Evolutionary conservation across 2,329 filamentous ascomycete genomes (phyloP).

Genomic region (Aspergillus sergii): DNA sequence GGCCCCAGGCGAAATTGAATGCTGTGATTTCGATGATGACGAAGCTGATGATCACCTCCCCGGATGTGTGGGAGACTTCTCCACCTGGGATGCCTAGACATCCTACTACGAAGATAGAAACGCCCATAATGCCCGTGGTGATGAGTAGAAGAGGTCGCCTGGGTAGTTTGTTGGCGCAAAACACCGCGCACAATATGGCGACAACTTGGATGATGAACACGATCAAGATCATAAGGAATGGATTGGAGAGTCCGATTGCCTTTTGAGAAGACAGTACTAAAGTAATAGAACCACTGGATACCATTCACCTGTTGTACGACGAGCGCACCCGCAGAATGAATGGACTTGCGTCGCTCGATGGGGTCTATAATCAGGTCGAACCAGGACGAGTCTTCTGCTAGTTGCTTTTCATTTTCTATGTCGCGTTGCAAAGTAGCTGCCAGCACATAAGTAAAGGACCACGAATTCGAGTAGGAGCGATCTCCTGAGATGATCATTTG

Average conservation of each 20-base stretch:
- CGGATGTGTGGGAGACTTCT: background rate
- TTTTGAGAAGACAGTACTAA: constrained; percentile 7
- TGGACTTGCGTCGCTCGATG: constrained; percentile 2
- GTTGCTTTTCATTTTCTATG: background rate
- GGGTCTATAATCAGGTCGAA: background rate
- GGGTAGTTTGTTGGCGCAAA: constrained; percentile 3
- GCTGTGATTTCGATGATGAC: constrained; percentile 4
- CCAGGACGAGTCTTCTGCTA: background rate
- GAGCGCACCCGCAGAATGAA: background rate
- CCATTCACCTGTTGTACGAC: constrained; percentile 4
- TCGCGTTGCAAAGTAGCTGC: background rate
- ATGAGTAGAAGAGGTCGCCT: background rate
- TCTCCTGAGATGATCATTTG: background rate
- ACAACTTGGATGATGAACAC: constrained; percentile 6
- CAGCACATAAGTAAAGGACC: background rate
- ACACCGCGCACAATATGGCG: background rate
- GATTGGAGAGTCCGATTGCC: background rate
- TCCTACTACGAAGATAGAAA: constrained; percentile 5
- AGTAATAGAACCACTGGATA: constrained; percentile 4
- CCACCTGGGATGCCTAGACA: background rate
- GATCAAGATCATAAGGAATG: constrained; percentile 2
- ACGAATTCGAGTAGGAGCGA: background rate
- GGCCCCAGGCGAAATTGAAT: constrained; percentile 6
- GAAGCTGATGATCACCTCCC: background rate
- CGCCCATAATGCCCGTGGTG: background rate